phyloP scores from a whole-genome alignment of 805 yeast species.

The Pichia nakasei region DNA sequence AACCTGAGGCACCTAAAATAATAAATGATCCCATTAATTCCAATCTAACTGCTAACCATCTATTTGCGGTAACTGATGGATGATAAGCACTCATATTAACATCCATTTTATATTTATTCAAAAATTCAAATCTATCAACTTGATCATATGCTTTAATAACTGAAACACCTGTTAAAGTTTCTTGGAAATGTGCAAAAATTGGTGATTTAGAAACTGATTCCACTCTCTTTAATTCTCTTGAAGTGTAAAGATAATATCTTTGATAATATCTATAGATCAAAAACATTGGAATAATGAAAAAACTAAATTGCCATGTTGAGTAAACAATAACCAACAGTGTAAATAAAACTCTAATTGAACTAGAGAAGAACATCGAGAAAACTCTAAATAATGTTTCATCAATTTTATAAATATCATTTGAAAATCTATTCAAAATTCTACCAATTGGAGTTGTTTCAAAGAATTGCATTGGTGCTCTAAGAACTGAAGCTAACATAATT shows the following conservation, averaged over 20 bases:
- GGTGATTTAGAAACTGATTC: slow-evolving; percentile 78
- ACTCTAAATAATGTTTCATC: slow-evolving; percentile 73
- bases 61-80: slow-evolving; percentile 85
- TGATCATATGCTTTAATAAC: slow-evolving; percentile 71
- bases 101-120: slow-evolving; percentile 68
- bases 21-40: slow-evolving; percentile 87
- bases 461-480: slow-evolving; percentile 90
- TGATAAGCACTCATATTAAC: slow-evolving; percentile 85
- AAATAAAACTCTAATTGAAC: slow-evolving; percentile 55
- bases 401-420: slow-evolving; percentile 82
- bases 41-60: slow-evolving; percentile 95
- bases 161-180: slow-evolving; percentile 65
- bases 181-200: slow-evolving; percentile 78
- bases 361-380: slow-evolving; percentile 58
- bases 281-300: slow-evolving; percentile 63
- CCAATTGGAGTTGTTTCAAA: slow-evolving; percentile 96
- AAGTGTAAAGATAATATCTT: slow-evolving; percentile 64
- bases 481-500: slow-evolving; percentile 59
- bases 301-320: slow-evolving; percentile 81
- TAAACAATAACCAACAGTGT: slow-evolving; percentile 72
- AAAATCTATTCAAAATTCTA: slow-evolving; percentile 80
- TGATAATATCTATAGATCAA: slow-evolving; percentile 63
- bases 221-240: slow-evolving; percentile 75
- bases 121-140: slow-evolving; percentile 48
- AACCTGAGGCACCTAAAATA: slow-evolving; percentile 76